Evolutionary conservation across 257 asterid genomes (phyloP), one percentile per base, ranked within the genome.

Genomic region (Solanum neorickii): DNA sequence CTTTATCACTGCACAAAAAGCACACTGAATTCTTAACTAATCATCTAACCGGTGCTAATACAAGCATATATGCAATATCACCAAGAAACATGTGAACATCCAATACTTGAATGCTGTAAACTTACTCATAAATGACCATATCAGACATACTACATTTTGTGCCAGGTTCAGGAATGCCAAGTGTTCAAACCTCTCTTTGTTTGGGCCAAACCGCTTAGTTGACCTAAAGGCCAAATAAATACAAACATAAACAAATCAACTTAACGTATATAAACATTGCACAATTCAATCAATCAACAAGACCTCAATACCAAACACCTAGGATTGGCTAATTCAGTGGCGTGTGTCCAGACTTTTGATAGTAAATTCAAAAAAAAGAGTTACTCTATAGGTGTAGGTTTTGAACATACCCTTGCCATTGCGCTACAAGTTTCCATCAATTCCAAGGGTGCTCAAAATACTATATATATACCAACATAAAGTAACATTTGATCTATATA

Each of bases 81-180:
- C 15, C 84, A 25, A 44, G 65, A 46, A 44, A 44, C 41, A 78
- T 16, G 66, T 15, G 25, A 78, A 78, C 66, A 46, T 78, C 66
- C 25, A 31, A 41, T 13, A 33, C 27, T 68, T 15, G 41, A 72
- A 60, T 33, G 18, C 16, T 5, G 7, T 33, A 76, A 89, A 90
- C 98, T 94, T 94, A 96, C 99, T 96, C 87, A 96, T 82, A 89
- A 91, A 96, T 35, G 99, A 96, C 98, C 99, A 96, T 84, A 94
- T 92, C 91, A 94, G 90, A 88, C 99, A 96, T 84, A 96, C 97
- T 31, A 94, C 97, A 91, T 92, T 95, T 80, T 96, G 99, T 27
- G 98, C 98, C 85, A 96, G 92, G 91, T 96, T 96, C 90, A 96
- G 90, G 90, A 96, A 96, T 31, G 99, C 98, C 92, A 96, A 92